Base-by-base conservation (phyloP, 176 grass and related monocot species). In the Dactylis glomerata region DNA sequence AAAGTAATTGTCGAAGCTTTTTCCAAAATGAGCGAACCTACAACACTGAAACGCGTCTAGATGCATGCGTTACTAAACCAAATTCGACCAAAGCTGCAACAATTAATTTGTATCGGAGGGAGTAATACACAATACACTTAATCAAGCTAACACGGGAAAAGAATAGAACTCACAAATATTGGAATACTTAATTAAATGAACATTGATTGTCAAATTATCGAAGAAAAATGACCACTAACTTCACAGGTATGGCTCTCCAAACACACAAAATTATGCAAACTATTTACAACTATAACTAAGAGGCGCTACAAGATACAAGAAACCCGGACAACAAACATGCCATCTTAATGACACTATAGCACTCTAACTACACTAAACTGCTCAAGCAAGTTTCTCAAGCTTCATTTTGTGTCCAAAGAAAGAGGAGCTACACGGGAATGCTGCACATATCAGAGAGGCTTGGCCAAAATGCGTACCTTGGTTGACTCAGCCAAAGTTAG, bases 401-500 rank as follows among this genome's bases (percentile, higher is more conserved):
- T 45, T 74, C 33, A 28, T 12, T 28, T 51, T 12, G 15, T 33
- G 37, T 68, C 14, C 68, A 30, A 3, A 40, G 58, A 73, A 73
- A 47, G 19, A 28, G 16, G 28, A 68, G 37, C 16, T 61, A 47
- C 10, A 58, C 3, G 36, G 19, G 27, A 86, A 78, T 2, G 37
- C 46, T 81, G 7, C 1, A 27, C 10, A 27, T 66, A 80, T 59
- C 44, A 42, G 47, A 36, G 70, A 86, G 20, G 37, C 33, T 64
- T 37, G 15, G 61, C 22, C 24, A 27, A 20, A 78, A 78, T 61
- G 52, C 51, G 47, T 68, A 99, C 97, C 97, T 99, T 96, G 65
- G 91, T 90, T 88, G 89, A 94, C 79, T 99, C 93, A 68, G 93
- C 91, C 71, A 99, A 63, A 79, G 97, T 92, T 83, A 99, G 83